Base-by-base conservation (phyloP, 179 eudicot species). In the Patellifolia procumbens region DNA sequence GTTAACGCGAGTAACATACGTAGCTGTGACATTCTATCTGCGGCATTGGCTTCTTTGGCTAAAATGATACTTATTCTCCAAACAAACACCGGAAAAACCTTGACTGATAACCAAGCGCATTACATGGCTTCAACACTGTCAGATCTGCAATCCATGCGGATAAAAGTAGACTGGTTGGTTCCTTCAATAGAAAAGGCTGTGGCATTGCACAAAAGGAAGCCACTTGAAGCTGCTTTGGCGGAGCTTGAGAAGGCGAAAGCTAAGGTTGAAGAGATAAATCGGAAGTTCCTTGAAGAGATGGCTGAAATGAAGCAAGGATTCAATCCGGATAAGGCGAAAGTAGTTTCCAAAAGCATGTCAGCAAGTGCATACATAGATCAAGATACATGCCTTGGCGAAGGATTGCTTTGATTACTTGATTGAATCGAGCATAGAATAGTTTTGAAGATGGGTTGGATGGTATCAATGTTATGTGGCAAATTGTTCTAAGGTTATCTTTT, bases 61-160 rank as follows among this genome's bases (percentile, higher is more conserved):
- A 66, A 74, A 45, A 22, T 52, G 68, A 52, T 74, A 9, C 26
- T 48, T 28, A 74, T 74, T 32, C 77, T 74, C n/a, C 58, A 74
- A 35, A 48, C 24, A 4, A 74, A 17, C 43, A 49, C 77, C 31
- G 59, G 42, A 62, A 28, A 43, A 15, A 67, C 71, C 29, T 42
- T 67, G 51, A 67, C 71, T 0, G 51, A 67, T 10, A n/a, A 34
- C 42, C 42, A 63, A 31, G 42, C 45, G 6, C 22, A 13, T 35
- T 63, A 63, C n/a, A 11, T 63, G 39, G 42, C n/a, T 13, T 63
- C 68, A 17, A 34, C 43, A 17, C n/a, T 63, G 10, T 32, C 71
- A 11, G 71, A 37, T n/a, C 71, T 67, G 9, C 48, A 67, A 42
- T 39, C 15, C 13, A n/a, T 67, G 71, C 29, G 28, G 2, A 2